Base-by-base conservation (phyloP, 352 stramenopile genomes). In the Blastocystis hominis region DNA sequence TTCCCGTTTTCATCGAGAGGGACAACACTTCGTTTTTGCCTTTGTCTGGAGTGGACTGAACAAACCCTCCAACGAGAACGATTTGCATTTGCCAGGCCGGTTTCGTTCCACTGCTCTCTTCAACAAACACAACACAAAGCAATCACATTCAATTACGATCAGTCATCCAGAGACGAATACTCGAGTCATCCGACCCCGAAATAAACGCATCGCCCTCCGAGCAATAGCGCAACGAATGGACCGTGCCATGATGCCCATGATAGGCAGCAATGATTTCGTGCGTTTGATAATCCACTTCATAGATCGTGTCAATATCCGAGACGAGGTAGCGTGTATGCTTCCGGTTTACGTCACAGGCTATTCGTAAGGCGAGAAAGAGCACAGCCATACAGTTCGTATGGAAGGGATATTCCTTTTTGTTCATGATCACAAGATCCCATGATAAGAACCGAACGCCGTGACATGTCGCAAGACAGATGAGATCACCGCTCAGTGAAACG, bases 161-260 rank as follows among this genome's bases (percentile, higher is more conserved):
- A 40, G 30, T n/a, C 20, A 38, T 92, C 92, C 92, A 95, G 81
- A 94, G 94, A 89, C 93, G 93, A 86, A 94, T 94, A 69, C 92
- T 95, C 79, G 92, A 92, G 75, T 95, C 93, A 62, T 95, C 92
- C 17, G 92, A 95, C 42, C 93, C 93, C n/a, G 93, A 94, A 15
- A 92, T 92, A 79, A 94, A 95, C 77, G 91, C 93, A 75, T 94
- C 90, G 56, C 92, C 92, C 34, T 89, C 91, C 6, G 93, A 92
- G 40, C 91, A 90, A 90, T 94, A 95, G 38, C 93, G 92, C 90
- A 95, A 89, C 93, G 92, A 94, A 86, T 92, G 90, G 88, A 95
- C 92, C 1, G 92, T 92, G 3, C 93, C 93, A 68, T 95, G 93
- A 88, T 94, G 93, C 75, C 93, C 92, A 89, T 94, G 94, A 90